phyloP scores from a whole-genome alignment of 176 grass and related monocot species.

The Alloteropsis semialata region DNA sequence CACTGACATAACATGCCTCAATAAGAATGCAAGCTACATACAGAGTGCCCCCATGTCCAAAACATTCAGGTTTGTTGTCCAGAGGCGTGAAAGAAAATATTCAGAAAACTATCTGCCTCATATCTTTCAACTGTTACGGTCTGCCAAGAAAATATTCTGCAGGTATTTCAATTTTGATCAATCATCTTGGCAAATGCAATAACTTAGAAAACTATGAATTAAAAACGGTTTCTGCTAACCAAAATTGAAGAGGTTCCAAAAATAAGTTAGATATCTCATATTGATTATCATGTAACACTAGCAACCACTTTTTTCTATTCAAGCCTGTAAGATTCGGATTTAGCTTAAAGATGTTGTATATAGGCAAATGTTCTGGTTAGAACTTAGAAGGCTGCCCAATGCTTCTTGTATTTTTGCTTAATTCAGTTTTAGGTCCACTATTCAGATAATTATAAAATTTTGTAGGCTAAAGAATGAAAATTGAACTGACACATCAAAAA shows the following conservation, averaged over 20 bases:
- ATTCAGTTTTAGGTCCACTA: not conserved
- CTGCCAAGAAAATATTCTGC: not conserved
- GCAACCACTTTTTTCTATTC: not conserved
- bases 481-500: not conserved
- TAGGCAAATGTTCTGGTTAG: not conserved
- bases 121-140: not conserved
- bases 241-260: not conserved
- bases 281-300: not conserved
- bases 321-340: not conserved
- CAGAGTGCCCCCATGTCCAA: not conserved
- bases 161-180: slow-evolving; percentile 6
- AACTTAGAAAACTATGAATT: not conserved
- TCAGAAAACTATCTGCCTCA: not conserved
- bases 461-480: not conserved
- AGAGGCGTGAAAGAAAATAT: not conserved
- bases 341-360: slow-evolving; percentile 12
- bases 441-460: not conserved
- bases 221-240: not conserved
- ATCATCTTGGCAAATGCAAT: not conserved
- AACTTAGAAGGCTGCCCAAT: not conserved
- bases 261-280: not conserved
- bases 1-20: too few species aligned
- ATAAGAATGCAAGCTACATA: not conserved
- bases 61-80: not conserved
- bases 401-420: not conserved